Evolutionary conservation across 306 rosid species (phyloP), one percentile per base, ranked within the genome.

Genomic region (Rubus idaeus): DNA sequence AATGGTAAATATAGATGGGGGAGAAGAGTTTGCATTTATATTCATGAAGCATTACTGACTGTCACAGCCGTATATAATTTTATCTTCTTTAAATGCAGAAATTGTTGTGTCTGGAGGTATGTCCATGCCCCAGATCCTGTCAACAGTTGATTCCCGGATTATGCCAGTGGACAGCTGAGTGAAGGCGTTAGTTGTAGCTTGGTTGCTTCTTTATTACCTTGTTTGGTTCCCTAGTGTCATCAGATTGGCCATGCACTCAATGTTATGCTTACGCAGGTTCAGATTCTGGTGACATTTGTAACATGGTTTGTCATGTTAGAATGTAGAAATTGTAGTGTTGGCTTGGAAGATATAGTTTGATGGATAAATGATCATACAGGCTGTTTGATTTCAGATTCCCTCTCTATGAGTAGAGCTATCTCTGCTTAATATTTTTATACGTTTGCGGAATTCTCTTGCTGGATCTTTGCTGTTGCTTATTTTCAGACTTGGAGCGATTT

Each of bases 61-160:
- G 37, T 71, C 39, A 11, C 6, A 61, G 40, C 50, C 3, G 69
- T 81, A 17, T 72, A 67, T 40, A 37, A 71, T 73, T 64, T 30
- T 73, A 42, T 57, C 17, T 79, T 82, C 45, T 45, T 68, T 52
- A 42, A 74, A 81, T 82, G 87, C 96, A 93, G 97, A 93, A 82
- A 93, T 93, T 81, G 97, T 93, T 3, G 96, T 93, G 49, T 93
- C 97, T 26, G 96, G 96, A 71, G 97, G 97, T 85, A 93, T 93
- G 97, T 93, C 97, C 46, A 93, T 93, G 97, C 97, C 97, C 6
- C 97, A 90, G 80, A 81, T 87, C 64, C 85, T 90, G 75, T 89
- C 92, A 11, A 89, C 91, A 2, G 18, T 87, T 39, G 94, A 90
- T 74, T 44, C 92, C 62, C 86, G 80, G 39, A 58, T 77, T 55